A percentile compares a stretch with the other conserved stretches of the same genome.
phyloP scores from a whole-genome alignment of 306 rosid species.

The Nissolia schottii region DNA sequence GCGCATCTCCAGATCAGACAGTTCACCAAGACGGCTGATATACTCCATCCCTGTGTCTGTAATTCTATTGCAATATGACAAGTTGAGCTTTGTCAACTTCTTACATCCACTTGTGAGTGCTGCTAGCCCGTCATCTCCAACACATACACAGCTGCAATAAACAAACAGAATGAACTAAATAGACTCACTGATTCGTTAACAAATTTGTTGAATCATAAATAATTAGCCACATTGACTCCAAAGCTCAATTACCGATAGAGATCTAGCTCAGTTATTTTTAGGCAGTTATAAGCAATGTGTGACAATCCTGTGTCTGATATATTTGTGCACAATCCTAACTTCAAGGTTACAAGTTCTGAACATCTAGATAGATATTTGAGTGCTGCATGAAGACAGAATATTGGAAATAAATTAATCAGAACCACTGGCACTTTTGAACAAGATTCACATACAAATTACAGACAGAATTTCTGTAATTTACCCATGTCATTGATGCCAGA shows the following conservation, averaged over 20 bases:
- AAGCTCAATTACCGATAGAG: constrained; percentile 55
- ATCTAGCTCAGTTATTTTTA: constrained; percentile 53
- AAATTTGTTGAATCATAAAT: background rate
- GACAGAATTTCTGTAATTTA: constrained; percentile 7
- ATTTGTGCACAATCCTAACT: constrained; percentile 65
- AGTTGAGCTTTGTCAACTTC: constrained; percentile 47
- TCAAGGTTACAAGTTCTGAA: constrained; percentile 42
- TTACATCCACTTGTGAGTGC: constrained; percentile 53
- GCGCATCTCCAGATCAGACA: constrained; percentile 58
- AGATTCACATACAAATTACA: background rate
- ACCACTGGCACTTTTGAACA: background rate
- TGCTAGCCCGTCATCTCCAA: constrained; percentile 62
- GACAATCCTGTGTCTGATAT: constrained; percentile 62
- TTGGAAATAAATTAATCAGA: background rate
- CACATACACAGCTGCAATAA: constrained; percentile 45
- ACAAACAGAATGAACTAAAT: constrained; percentile 15
- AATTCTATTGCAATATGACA: constrained; percentile 59
- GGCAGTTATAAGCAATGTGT: constrained; percentile 51
- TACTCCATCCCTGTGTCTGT: constrained; percentile 49
- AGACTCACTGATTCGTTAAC: background rate
- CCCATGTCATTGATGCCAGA: constrained; percentile 54
- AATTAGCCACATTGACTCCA: background rate
- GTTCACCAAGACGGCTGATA: constrained; percentile 39
- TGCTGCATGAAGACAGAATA: constrained; percentile 34
- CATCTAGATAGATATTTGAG: constrained; percentile 53